phyloP scores from a whole-genome alignment of 148 eudicot genomes.

The Nyssa sinensis region DNA sequence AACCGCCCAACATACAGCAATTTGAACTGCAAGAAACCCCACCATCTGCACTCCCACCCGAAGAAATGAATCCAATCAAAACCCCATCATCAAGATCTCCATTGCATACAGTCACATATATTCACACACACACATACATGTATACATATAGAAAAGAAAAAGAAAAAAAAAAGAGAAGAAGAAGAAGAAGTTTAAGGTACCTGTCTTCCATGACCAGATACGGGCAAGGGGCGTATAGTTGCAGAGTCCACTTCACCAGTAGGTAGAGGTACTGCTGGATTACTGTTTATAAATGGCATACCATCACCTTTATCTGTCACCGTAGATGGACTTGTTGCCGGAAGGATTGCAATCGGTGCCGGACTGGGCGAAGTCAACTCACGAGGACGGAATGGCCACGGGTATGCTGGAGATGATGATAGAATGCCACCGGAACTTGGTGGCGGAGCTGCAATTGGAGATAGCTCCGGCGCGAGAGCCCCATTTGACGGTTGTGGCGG shows the following conservation, averaged over 20 bases:
- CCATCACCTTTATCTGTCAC: slow-evolving; percentile 30
- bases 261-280: slow-evolving; percentile 88
- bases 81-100: slow-evolving; percentile 30
- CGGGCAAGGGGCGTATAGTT: slow-evolving; percentile 55
- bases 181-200: slow-evolving; percentile 39
- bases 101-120: no score
- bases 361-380: slow-evolving; percentile 46
- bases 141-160: no score
- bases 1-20: slow-evolving; percentile 35
- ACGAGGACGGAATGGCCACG: slow-evolving; percentile 78
- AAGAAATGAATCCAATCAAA: slow-evolving; percentile 23
- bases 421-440: slow-evolving; percentile 43
- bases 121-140: no score
- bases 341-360: slow-evolving; percentile 25
- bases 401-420: slow-evolving; percentile 77
- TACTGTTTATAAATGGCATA: slow-evolving; percentile 76
- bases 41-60: slow-evolving; percentile 43
- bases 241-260: slow-evolving; percentile 89
- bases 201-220: slow-evolving; percentile 38
- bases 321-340: slow-evolving; percentile 24
- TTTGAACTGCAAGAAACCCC: slow-evolving; percentile 36
- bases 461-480: slow-evolving; percentile 22
- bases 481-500: slow-evolving; percentile 26
- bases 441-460: slow-evolving; percentile 27
- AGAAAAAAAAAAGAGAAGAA: slow-evolving; percentile 6